Base-by-base conservation (phyloP, 192 early-diverging fungal species). In the Coemansia sp. region DNA sequence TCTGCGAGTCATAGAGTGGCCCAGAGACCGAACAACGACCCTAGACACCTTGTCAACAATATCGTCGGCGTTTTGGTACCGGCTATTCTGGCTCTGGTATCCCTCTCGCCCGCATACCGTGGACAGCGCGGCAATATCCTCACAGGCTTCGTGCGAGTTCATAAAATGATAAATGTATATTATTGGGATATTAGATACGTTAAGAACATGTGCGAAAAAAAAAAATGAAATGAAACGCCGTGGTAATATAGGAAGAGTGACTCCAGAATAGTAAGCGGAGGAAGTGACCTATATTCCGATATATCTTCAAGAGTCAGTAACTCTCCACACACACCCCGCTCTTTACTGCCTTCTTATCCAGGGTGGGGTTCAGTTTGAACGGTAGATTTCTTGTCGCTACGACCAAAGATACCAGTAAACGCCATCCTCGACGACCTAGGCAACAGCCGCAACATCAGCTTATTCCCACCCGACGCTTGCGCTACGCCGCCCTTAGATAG, bases 321-420 rank as follows among this genome's bases (percentile, higher is more conserved):
- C 45, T 59, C 57, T 59, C 57, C 57, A 34, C 57, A 34, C 57
- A 27, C 25, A 27, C 27, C 27, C 27, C 27, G 27, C 27, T 27
- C 27, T 2, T 55, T 55, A 55, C 51, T 55, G 51, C 15, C 12
- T 25, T 15, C 4, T 25, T 15, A 55, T 55, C 23, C 23, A 55
- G 25, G 51, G 51, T 55, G 51, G 51, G 51, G 51, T 4, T 55
- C 51, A 17, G 51, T 31, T 31, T 62, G 67, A 61, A 38, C 27
- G 29, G 31, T 48, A 57, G 69, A 29, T 46, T 65, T 67, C 62
- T 67, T 75, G 68, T 76, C 70, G 62, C 70, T n/a, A 29, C 72
- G 57, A 29, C 71, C 68, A 68, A 82, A 82, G 8, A 82, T 67
- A 42, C 73, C 69, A 32, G 66, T 70, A 4, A 82, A 64, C 27